These are phyloP conservation scores for Backusella parvicylindrica DNA, from an alignment of 192 early-diverging fungal species.

Conservation along the genomic window DNA sequence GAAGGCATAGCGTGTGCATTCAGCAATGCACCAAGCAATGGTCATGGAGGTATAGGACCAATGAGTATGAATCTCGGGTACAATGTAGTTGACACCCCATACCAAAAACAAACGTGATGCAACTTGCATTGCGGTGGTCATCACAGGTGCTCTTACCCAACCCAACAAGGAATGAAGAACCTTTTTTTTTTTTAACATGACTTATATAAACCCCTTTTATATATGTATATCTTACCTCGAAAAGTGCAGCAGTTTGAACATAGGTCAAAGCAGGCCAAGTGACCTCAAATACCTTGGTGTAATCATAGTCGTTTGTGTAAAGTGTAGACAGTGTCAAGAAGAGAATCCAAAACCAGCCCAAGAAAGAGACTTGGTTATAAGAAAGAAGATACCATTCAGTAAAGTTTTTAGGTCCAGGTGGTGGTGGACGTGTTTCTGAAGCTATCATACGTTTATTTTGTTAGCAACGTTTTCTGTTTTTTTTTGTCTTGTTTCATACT, in stretches of 20 bases:
- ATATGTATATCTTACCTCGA: conserved; percentile 62
- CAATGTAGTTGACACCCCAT: conserved; percentile 73
- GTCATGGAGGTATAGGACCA: conserved; percentile 79
- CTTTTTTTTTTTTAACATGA: conserved; percentile 8
- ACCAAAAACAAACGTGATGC: conserved; percentile 81
- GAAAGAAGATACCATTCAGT: conserved; percentile 68
- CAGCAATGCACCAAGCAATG: conserved; percentile 89
- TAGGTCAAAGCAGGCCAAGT: conserved; percentile 60
- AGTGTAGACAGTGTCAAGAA: conserved; percentile 52
- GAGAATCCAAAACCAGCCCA: conserved; percentile 81
- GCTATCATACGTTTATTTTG: background rate
- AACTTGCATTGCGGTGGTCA: conserved; percentile 85
- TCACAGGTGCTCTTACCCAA: conserved; percentile 75
- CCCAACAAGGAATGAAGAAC: conserved; percentile 42
- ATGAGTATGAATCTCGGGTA: conserved; percentile 64
- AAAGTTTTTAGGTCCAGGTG: conserved; percentile 6
- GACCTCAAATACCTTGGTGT: conserved; percentile 56
- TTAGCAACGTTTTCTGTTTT: background rate
- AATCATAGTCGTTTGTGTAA: conserved; percentile 48
- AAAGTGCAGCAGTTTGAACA: conserved; percentile 80
- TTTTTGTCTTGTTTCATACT: too few species aligned
- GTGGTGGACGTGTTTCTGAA: background rate
- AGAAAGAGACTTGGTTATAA: conserved; percentile 82
- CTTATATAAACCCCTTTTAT: background rate
- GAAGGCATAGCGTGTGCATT: conserved; percentile 89